Conservation (phyloP, 148 eudicot species). For the Nyssa sinensis region DNA sequence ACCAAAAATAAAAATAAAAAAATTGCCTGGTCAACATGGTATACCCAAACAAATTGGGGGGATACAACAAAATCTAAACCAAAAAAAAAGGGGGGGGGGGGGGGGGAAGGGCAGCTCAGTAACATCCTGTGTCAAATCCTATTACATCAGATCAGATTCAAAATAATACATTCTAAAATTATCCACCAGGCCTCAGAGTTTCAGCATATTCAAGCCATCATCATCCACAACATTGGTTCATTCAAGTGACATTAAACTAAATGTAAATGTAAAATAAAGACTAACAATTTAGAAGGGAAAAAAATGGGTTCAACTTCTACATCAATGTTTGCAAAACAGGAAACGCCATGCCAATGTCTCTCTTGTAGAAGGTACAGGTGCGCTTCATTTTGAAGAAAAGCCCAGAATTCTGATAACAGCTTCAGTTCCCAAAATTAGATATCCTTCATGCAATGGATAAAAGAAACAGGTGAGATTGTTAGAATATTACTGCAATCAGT, state of each 20-base stretch:
- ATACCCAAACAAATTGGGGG: constrained; percentile 5
- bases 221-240: constrained; percentile 26
- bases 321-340: not conserved
- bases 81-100: too few relatives aligned
- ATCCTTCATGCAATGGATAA: not conserved
- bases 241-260: constrained; percentile 15
- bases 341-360: not conserved
- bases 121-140: constrained; percentile 38
- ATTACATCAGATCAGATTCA: constrained; percentile 34
- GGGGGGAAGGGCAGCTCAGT: constrained; percentile 20
- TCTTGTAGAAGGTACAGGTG: not conserved
- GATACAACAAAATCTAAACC: constrained; percentile 28
- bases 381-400: not conserved
- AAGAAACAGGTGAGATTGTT: not conserved
- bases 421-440: not conserved
- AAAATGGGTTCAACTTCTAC: constrained; percentile 13
- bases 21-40: not conserved
- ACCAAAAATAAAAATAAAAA: not conserved
- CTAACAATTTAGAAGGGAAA: constrained; percentile 18
- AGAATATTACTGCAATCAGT: not conserved
- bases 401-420: not conserved
- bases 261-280: constrained; percentile 16
- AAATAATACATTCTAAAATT: constrained; percentile 30
- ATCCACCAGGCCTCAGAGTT: constrained; percentile 29
- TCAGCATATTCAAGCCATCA: constrained; percentile 17